phyloP scores from a whole-genome alignment of 2,329 filamentous ascomycete genomes.

The Apiospora phragmitis region DNA sequence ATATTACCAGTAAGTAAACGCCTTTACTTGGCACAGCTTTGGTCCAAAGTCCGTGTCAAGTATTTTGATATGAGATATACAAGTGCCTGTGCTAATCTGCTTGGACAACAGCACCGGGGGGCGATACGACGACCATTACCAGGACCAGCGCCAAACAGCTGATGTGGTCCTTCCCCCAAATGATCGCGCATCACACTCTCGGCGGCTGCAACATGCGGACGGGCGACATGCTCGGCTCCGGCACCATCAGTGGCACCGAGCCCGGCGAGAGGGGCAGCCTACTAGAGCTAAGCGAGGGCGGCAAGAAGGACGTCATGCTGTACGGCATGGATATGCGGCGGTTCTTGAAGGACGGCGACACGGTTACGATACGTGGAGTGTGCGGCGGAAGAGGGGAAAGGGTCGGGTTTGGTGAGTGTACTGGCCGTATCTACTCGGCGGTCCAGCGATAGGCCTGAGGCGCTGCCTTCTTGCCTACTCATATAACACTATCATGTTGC shows the following conservation, averaged over 20 bases:
- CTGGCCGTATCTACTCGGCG: slow-evolving; percentile 31
- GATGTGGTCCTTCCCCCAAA: slow-evolving; percentile 81
- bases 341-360: slow-evolving; percentile 49
- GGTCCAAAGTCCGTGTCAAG: background rate
- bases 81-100: background rate
- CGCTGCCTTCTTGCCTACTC: no score
- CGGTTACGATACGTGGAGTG: slow-evolving; percentile 40
- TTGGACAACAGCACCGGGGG: slow-evolving; percentile 38
- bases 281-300: slow-evolving; percentile 46
- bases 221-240: slow-evolving; percentile 75
- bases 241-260: slow-evolving; percentile 64
- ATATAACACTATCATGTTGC: background rate
- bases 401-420: slow-evolving; percentile 47
- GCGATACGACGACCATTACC: slow-evolving; percentile 57
- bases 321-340: slow-evolving; percentile 40
- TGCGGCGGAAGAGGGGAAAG: slow-evolving; percentile 33
- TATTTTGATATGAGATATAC: background rate
- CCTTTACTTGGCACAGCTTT: background rate
- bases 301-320: slow-evolving; percentile 43
- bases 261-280: slow-evolving; percentile 41
- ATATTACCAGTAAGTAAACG: slow-evolving; percentile 55
- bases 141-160: slow-evolving; percentile 65
- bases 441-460: slow-evolving; percentile 4
- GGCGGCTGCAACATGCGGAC: slow-evolving; percentile 74
- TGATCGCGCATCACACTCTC: slow-evolving; percentile 77